Base-by-base conservation (phyloP, 2,329 filamentous ascomycete genomes). In the Epicoccum sorghinum region DNA sequence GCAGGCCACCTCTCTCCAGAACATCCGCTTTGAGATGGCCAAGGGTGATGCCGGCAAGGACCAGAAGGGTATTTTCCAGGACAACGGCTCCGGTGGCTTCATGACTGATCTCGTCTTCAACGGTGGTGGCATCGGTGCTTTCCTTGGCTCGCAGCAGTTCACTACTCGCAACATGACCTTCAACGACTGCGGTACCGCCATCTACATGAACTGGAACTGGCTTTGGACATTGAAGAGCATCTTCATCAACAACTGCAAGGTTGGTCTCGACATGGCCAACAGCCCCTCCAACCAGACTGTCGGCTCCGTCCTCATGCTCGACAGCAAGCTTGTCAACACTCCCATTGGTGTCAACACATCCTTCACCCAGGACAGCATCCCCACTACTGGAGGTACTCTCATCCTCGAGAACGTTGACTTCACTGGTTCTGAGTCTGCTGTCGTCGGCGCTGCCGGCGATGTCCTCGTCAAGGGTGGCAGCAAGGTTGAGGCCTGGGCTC, bases 401-500 rank as follows among this genome's bases (percentile, higher is more conserved):
- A 83, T 96, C 62, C 75, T 98, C 9, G 90, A 96, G 77, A 97
- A 97, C 64, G 90, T 96, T 30, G 91, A 97, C 77, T 91, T 97
- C 61, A 79, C 80, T 42, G 87, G 85, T 49, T 86, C 90, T 48
- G 80, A 83, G 6, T 81, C 84, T 23, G 91, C 90, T 29, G 84
- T 98, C 48, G 80, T 85, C 47, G 77, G 79, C 46, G 71, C 78
- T 22, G 80, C 78, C 58, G 87, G 85, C 40, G 79, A 82, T 38
- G 79, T 79, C 1, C 79, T 96, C 39, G 83, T 97, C 27, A 77
- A 80, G 2, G 91, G 91, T 55, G 89, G 89, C 66, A 79, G 82
- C 41, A 83, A 86, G 59, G 82, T 97, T 54, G 73, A 79, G 2
- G 87, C 86, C 4, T 99, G 89, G 84, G 82, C 86, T 22, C 92